Conservation (phyloP, 176 grass and related monocot species). For the Ampelocalamus luodianensis region DNA sequence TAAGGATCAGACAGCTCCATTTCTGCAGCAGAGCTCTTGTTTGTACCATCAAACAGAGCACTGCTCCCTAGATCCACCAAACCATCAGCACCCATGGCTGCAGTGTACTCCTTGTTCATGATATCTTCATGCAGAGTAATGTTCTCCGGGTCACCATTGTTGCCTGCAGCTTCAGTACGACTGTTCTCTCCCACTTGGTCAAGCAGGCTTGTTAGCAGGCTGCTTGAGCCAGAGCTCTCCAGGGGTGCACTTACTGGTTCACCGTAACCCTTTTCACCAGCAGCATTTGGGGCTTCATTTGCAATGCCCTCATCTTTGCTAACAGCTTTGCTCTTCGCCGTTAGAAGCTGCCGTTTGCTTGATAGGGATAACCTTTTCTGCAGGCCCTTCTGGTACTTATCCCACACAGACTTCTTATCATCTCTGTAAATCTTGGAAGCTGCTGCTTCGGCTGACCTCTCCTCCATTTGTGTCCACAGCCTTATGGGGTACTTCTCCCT, state of each 20-base stretch:
- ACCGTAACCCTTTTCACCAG: conserved; percentile 2
- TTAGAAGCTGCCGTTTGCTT: background rate
- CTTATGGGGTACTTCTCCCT: conserved; percentile 6
- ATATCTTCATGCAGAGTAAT: background rate
- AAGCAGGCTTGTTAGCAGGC: background rate
- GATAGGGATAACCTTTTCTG: background rate
- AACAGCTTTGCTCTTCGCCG: background rate
- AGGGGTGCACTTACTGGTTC: background rate
- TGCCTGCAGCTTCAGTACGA: background rate
- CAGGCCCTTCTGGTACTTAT: background rate
- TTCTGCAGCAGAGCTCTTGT: background rate
- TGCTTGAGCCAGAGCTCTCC: conserved; percentile 2
- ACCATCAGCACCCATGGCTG: background rate
- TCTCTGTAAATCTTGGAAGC: background rate
- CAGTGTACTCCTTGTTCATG: background rate
- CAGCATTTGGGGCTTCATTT: background rate
- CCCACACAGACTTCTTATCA: conserved; percentile 24
- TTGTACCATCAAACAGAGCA: background rate
- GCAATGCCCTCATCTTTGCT: background rate
- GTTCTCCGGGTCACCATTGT: background rate
- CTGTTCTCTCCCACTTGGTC: conserved; percentile 1
- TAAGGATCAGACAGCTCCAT: background rate
- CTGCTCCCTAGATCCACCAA: background rate
- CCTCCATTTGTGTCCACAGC: background rate
- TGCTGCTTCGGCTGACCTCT: background rate